A percentile compares a stretch with the other conserved stretches of the same genome.
Conservation (phyloP, 305 asterid species). For the Ruellia speciosa region DNA sequence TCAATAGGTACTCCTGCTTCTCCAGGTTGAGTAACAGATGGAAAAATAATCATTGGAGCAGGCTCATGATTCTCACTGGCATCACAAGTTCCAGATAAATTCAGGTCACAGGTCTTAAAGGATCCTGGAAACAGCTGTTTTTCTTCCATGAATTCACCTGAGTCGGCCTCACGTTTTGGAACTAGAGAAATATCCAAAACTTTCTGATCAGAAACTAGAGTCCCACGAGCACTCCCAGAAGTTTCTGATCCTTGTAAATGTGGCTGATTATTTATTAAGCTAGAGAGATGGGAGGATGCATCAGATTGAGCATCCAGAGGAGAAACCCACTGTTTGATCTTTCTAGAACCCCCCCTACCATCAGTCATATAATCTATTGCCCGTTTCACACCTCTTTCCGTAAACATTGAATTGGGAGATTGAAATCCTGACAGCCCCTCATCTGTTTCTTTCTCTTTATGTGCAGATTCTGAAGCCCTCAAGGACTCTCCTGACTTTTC, state of each 20-base stretch:
- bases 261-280: slow-evolving; percentile 36
- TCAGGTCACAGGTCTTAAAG: slow-evolving; percentile 85
- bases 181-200: slow-evolving; percentile 41
- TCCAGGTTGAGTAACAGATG: slow-evolving; percentile 38
- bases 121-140: slow-evolving; percentile 62
- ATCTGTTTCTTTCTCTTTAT: slow-evolving; percentile 32
- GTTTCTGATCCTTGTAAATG: slow-evolving; percentile 35
- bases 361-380: slow-evolving; percentile 35
- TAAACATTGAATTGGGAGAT: slow-evolving; percentile 30
- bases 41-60: slow-evolving; percentile 34
- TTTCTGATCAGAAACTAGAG: slow-evolving; percentile 38
- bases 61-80: slow-evolving; percentile 38
- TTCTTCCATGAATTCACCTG: slow-evolving; percentile 47
- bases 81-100: slow-evolving; percentile 63
- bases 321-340: slow-evolving; percentile 51
- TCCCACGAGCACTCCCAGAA: slow-evolving; percentile 29
- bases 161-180: slow-evolving; percentile 37
- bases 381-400: slow-evolving; percentile 59
- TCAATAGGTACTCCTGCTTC: slow-evolving; percentile 41
- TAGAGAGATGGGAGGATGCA: slow-evolving; percentile 31
- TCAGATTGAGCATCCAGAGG: slow-evolving; percentile 30
- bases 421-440: slow-evolving; percentile 38
- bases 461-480: slow-evolving; percentile 29
- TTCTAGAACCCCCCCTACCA: slow-evolving; percentile 42
- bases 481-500: slow-evolving; percentile 22